Evolutionary conservation across 306 rosid species (phyloP).

Genomic region (Acacia confusa): DNA sequence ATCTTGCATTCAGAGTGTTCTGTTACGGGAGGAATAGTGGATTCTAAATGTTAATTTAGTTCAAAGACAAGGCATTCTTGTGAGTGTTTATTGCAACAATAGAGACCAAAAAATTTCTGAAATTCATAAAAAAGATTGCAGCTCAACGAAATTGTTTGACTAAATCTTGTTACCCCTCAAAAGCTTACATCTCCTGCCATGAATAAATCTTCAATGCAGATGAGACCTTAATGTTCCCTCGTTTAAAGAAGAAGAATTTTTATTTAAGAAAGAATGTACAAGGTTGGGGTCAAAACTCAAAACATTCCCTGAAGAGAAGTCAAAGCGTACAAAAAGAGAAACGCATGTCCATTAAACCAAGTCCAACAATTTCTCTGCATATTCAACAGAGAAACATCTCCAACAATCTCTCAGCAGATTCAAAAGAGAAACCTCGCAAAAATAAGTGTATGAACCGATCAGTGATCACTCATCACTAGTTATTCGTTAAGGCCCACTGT

Average conservation of each 20-base stretch:
- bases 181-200: not conserved
- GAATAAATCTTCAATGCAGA: not conserved
- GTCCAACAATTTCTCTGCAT: not conserved
- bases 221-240: not conserved
- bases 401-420: not conserved
- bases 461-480: not conserved
- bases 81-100: not conserved
- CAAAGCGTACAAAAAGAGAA: not conserved
- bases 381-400: too few species aligned
- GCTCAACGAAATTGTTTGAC: not conserved
- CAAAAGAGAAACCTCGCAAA: not conserved
- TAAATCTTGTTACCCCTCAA: not conserved
- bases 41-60: not conserved
- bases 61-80: conserved; percentile 12
- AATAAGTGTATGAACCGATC: not conserved
- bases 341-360: not conserved
- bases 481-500: not conserved
- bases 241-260: not conserved
- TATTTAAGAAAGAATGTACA: not conserved
- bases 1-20: not conserved
- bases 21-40: not conserved
- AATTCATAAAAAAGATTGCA: not conserved
- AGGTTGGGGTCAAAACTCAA: not conserved
- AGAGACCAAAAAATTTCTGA: not conserved
- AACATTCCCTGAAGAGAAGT: not conserved